Evolutionary conservation across 805 yeast species (phyloP), one percentile per base, ranked within the genome.

Genomic region (Osmozyma mogii): DNA sequence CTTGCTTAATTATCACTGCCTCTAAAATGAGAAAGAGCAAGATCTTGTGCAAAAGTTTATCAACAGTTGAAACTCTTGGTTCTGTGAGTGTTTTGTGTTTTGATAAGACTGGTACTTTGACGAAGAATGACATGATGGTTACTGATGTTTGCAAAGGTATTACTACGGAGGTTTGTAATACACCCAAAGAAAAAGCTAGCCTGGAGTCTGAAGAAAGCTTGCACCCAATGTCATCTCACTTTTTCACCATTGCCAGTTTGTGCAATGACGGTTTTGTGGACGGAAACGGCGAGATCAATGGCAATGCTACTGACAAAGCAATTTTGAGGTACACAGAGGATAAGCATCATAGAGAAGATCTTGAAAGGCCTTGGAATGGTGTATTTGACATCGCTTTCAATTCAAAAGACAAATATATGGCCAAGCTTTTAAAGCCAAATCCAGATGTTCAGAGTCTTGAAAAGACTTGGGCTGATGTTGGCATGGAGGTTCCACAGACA

Each of bases 51-150:
- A 63, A 69, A 37, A 51, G 68, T 3, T 49, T 70, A 29, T 48
- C 68, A 10, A 61, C 65, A 15, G 70, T 71, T 16, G 80, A 74
- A 45, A 73, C 79, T 11, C 54, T 74, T 38, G 81, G 79, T 10
- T 61, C 72, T 10, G 70, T 72, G 14, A 68, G 69, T 43, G 73
- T 47, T 29, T 40, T 61, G 21, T 62, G 67, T 36, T 55, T 59
- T 17, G 69, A 61, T 35, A 62, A 62, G 34, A 62, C 69, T 5
- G 69, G 69, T 10, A 62, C 69, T 4, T 50, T 72, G 27, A 72
- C 79, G 16, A 58, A 68, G 39, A 71, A 71, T 44, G 57, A 58
- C 33, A 69, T 71, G 71, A 35, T 50, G 17, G 69, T 63, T 2
- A 59, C 62, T 2, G 42, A 50, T 26, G 43, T 44, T 9, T 44